A percentile compares a stretch with the other conserved stretches of the same genome.
These are phyloP conservation scores for Ceratocystiopsis brevicomis DNA, from an alignment of 2,329 filamentous ascomycete genomes.

Conservation along the genomic window DNA sequence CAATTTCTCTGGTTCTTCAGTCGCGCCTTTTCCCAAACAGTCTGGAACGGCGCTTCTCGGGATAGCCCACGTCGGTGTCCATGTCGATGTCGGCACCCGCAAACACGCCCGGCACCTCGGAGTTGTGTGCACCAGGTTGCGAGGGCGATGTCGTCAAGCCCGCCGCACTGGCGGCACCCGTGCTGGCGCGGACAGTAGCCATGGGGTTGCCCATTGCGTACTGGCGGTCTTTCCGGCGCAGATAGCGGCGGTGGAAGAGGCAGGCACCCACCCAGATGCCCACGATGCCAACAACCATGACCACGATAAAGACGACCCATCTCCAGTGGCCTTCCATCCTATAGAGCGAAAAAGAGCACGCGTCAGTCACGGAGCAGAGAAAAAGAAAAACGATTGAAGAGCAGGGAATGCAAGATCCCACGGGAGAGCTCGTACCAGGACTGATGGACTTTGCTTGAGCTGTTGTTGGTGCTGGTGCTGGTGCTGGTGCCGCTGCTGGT, in stretches of 20 bases:
- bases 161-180: slow-evolving; percentile 13
- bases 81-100: slow-evolving; percentile 20
- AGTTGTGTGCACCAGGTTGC: background rate
- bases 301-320: slow-evolving; percentile 68
- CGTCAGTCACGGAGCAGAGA: background rate
- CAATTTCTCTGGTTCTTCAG: background rate
- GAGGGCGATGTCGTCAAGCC: slow-evolving; percentile 7
- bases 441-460: slow-evolving; percentile 4
- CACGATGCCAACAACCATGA: slow-evolving; percentile 51
- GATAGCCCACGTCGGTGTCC: too few species aligned
- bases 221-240: slow-evolving; percentile 46
- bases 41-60: slow-evolving; percentile 9
- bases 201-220: slow-evolving; percentile 24
- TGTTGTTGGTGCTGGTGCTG: too few species aligned
- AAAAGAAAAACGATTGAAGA: background rate
- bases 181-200: slow-evolving; percentile 8
- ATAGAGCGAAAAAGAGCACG: background rate
- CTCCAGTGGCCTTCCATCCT: slow-evolving; percentile 55
- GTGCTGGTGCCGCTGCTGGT: background rate
- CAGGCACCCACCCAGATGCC: slow-evolving; percentile 48
- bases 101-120: slow-evolving; percentile 16
- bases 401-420: background rate
- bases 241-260: slow-evolving; percentile 54
- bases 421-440: background rate
- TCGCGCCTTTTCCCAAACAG: slow-evolving; percentile 1